phyloP scores from a whole-genome alignment of 495 filamentous ascomycete species.

The Geoglossum glabrum region DNA sequence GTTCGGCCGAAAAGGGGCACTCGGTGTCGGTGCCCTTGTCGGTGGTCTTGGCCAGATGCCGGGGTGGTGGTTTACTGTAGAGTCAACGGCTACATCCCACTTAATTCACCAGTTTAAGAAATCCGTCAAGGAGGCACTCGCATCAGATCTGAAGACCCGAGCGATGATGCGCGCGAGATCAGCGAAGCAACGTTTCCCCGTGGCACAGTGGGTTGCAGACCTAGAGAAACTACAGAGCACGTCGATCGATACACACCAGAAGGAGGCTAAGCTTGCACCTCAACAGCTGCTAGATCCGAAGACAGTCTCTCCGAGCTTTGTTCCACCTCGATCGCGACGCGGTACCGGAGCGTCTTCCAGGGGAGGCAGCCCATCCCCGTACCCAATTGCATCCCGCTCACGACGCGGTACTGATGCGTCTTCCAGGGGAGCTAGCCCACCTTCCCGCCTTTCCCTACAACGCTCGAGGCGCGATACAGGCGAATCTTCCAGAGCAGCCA shows the following conservation, averaged over 20 bases:
- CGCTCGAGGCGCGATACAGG: too few relatives aligned
- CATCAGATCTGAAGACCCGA: constrained; percentile 34
- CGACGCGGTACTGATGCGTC: too few relatives aligned
- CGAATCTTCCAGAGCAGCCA: not conserved
- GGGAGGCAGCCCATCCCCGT: too few relatives aligned
- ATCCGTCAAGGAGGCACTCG: constrained; percentile 45
- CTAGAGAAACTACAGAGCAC: constrained; percentile 19
- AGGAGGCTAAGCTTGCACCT: constrained; percentile 5
- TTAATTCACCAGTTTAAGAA: constrained; percentile 51
- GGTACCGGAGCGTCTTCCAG: not conserved
- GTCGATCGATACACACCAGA: constrained; percentile 14
- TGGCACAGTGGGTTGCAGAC: constrained; percentile 22
- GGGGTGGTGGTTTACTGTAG: constrained; percentile 54
- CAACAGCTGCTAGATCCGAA: not conserved
- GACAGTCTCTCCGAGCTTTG: not conserved
- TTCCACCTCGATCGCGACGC: not conserved
- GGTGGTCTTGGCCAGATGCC: constrained; percentile 62
- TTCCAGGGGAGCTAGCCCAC: not conserved
- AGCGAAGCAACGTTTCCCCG: constrained; percentile 60
- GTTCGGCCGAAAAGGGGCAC: constrained; percentile 57
- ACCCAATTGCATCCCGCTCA: too few relatives aligned
- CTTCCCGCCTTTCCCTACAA: too few relatives aligned
- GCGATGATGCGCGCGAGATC: constrained; percentile 55
- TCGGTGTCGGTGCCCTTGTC: constrained; percentile 49
- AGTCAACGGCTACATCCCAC: constrained; percentile 50